Evolutionary conservation across 75 land plant genomes (phyloP), one percentile per base, ranked within the genome.

Genomic region (Picea glauca): DNA sequence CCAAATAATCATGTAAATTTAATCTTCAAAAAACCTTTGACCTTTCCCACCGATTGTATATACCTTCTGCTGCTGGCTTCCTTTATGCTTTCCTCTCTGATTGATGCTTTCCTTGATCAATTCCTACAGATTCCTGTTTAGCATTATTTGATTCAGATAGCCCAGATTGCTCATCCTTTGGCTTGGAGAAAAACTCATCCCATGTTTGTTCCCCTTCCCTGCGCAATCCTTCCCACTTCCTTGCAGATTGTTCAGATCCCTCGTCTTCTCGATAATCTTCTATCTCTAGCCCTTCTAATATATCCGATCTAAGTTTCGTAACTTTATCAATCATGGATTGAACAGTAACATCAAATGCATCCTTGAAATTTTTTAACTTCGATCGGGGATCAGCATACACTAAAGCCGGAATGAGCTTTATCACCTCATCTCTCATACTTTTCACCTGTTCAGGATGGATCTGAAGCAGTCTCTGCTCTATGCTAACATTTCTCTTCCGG

Each of bases 281-380:
- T 59, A 88, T 78, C 12, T 82, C 80, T 4, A 56, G 68, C 58
- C 84, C 94, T 59, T 81, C 87, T 15, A 88, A 76, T 0, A 90
- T 83, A 21, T 86, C 86, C 59, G 40, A 88, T 59, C 96, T 89
- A 68, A 91, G 60, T 72, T 87, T 83, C 31, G 88, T 87, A 15
- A 93, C 91, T 68, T 83, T 93, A 64, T 81, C 80, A 30, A 91
- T 80, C 9, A 93, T 58, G 15, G 90, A 95, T 83, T 97, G 84
- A 1, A 97, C 98, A 54, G 99, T 64, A 38, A 97, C 86, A 81
- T 98, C 99, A 85, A 98, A 98, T 6, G 99, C 96, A 84, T 98
- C 99, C 64, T 89, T 83, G 12, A 91, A 70, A 43, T 88, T 85
- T 18, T 83, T 87, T 54, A 93, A 60, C 56, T 87, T 88, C 9